phyloP scores from a whole-genome alignment of 345 rosid species.

The Gossypium bickii region DNA sequence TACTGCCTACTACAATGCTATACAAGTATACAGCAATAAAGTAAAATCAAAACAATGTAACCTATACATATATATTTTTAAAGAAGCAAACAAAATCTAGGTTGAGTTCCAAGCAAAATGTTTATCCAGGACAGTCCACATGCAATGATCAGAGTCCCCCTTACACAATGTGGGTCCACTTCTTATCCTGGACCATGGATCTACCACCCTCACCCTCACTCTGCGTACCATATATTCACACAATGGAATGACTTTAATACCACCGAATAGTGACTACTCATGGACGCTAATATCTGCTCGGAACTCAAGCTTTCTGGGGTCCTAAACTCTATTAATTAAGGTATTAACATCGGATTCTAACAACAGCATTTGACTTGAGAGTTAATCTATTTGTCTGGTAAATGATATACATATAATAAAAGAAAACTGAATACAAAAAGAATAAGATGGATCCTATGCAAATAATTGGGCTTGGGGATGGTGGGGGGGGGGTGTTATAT shows the following conservation, averaged over 20 bases:
- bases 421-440: neutral
- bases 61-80: neutral
- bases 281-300: neutral
- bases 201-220: neutral
- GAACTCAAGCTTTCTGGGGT: neutral
- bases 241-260: neutral
- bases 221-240: neutral
- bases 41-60: neutral
- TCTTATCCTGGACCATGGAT: neutral
- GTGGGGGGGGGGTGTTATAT: neutral
- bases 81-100: neutral
- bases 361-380: neutral
- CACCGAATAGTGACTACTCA: neutral
- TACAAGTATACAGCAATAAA: neutral
- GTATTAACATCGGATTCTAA: neutral
- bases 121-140: constrained; percentile 3
- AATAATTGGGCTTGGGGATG: neutral
- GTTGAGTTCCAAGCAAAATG: constrained; percentile 9
- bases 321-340: neutral
- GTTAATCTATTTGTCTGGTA: neutral
- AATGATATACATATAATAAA: neutral
- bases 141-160: neutral
- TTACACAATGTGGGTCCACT: constrained; percentile 5
- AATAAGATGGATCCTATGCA: constrained; percentile 12
- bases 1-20: neutral